phyloP scores from a whole-genome alignment of 768 basidiomycete species.

The Auricularia auricula-judae region DNA sequence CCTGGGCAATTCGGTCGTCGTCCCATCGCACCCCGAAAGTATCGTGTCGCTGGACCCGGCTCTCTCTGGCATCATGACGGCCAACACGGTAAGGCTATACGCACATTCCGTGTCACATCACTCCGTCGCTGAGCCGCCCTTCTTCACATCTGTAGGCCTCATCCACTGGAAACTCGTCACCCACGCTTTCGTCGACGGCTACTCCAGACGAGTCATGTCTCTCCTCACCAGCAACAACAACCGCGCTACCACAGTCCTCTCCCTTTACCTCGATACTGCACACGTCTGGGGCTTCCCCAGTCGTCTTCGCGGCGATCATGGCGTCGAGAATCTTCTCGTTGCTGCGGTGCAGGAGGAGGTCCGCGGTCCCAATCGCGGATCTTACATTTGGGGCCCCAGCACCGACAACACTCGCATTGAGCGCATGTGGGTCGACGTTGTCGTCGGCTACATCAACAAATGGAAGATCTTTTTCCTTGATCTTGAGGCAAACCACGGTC shows the following conservation, averaged over 20 bases:
- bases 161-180: slow-evolving; percentile 14
- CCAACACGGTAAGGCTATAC: slow-evolving; percentile 11
- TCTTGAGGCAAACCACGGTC: slow-evolving; percentile 4
- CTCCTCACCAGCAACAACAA: slow-evolving; percentile 30
- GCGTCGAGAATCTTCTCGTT: slow-evolving; percentile 23
- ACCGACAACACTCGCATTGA: slow-evolving; percentile 10
- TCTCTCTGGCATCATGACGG: slow-evolving; percentile 16
- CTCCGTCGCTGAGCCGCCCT: slow-evolving; percentile 15
- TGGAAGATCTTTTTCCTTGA: slow-evolving; percentile 6
- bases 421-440: slow-evolving; percentile 7
- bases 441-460: slow-evolving; percentile 1
- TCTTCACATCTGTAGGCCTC: slow-evolving; percentile 3
- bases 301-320: slow-evolving; percentile 27
- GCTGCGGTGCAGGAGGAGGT: slow-evolving; percentile 18
- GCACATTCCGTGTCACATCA: slow-evolving; percentile 4
- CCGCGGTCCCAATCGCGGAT: slow-evolving; percentile 11
- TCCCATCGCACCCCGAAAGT: slow-evolving; percentile 6
- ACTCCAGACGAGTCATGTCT: slow-evolving; percentile 3
- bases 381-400: slow-evolving; percentile 27
- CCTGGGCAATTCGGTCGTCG: slow-evolving; percentile 1
- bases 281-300: slow-evolving; percentile 19
- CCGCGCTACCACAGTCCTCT: slow-evolving; percentile 23
- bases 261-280: slow-evolving; percentile 18
- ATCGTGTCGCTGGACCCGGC: slow-evolving; percentile 11
- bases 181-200: slow-evolving; percentile 16